Percentiles rank a stretch among this genome's conserved stretches.
These are phyloP conservation scores for Candida maris DNA, from an alignment of 805 yeast genomes.

Conservation along the genomic window DNA sequence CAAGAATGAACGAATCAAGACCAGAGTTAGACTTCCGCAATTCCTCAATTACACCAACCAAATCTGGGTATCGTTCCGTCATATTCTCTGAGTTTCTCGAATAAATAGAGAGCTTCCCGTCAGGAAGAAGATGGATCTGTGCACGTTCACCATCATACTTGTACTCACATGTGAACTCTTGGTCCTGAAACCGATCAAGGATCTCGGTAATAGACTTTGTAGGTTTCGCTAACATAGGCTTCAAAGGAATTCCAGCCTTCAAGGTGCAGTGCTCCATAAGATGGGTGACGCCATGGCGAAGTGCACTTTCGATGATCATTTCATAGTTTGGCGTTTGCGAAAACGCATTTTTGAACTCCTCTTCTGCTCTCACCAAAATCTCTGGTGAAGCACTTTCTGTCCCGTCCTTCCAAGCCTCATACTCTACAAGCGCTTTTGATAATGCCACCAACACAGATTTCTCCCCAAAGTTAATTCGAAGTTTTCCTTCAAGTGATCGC, in stretches of 20 bases:
- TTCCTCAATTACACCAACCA: conserved; percentile 63
- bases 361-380: conserved; percentile 62
- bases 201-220: conserved; percentile 92
- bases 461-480: conserved; percentile 91
- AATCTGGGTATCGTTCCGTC: conserved; percentile 94
- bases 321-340: conserved; percentile 91
- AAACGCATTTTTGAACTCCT: conserved; percentile 76
- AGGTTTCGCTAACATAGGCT: conserved; percentile 98
- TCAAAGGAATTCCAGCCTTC: conserved; percentile 90
- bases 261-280: conserved; percentile 66
- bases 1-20: conserved; percentile 67
- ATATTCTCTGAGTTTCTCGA: conserved; percentile 96
- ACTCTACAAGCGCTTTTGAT: conserved; percentile 73
- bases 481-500: conserved; percentile 86
- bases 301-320: conserved; percentile 61
- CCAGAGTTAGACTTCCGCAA: conserved; percentile 25
- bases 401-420: conserved; percentile 41
- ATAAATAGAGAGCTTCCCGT: conserved; percentile 70
- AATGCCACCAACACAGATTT: conserved; percentile 82
- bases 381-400: conserved; percentile 37
- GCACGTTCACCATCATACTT: conserved; percentile 98
- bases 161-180: conserved; percentile 89
- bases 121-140: conserved; percentile 72
- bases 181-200: conserved; percentile 80
- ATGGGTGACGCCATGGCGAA: conserved; percentile 63